Base-by-base conservation (phyloP, 1,284 basidiomycete genomes). In the Malassezia slooffiae region DNA sequence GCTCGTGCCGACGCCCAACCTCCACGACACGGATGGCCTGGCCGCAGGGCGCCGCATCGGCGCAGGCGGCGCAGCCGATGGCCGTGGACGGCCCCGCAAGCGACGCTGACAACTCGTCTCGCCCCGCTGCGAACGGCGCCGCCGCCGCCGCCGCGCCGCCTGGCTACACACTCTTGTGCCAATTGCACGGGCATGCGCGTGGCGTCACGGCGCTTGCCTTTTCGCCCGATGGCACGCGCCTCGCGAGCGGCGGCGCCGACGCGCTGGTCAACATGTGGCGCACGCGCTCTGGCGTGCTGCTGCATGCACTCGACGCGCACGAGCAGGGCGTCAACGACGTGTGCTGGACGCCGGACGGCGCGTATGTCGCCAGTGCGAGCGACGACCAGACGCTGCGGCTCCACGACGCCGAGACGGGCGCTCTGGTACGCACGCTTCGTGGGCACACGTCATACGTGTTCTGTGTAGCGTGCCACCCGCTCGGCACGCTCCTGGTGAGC, bases 371-470 rank as follows among this genome's bases (percentile, higher is more conserved):
- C 6, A 54, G 49, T 9, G 60, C 51, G 3, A 57, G 58, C n/a
- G 66, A 68, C 43, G 66, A 68, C 41, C 28, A 40, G 0, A 39
- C 47, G 3, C 50, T 68, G 32, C 37, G 45, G 5, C 43, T 68
- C 12, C 62, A 56, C 48, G 54, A 58, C 27, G 47, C 45, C 2
- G n/a, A 37, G 12, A 51, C 52, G 2, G 47, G 46, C 1, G 10
- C 10, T 3, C 40, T 54, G 21, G 41, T 57, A 3, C 53, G 59
- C 13, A 39, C 33, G 19, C 55, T 93, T 6, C 72, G 75, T 29
- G 85, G 85, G 0, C 91, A 97, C 62, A 90, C 89, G 2, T 90
- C 87, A 57, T 88, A 87, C 54, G 86, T 96, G 0, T 86, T 95
- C 54, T 89, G 87, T 53, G 76, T 91, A 7, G 83, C 87, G 54